Evolutionary conservation across 768 basidiomycete genomes (phyloP), one percentile per base, ranked within the genome.

Genomic region (Phallus indusiatus): DNA sequence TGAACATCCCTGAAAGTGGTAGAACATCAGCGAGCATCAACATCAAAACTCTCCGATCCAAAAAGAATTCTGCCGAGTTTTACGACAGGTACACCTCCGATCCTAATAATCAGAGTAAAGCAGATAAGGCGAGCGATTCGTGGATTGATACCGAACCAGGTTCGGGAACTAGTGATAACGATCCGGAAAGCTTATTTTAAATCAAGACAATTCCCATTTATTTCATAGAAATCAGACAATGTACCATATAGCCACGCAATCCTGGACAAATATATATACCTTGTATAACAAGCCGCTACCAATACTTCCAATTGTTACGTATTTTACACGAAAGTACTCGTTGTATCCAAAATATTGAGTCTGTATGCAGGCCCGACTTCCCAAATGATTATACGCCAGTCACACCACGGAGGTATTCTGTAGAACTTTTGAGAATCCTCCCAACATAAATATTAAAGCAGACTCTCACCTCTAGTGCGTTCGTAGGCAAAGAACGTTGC

Each of bases 401-500:
- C 14, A 20, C 35, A 14, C 36, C 9, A n/a, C 37, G 20, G 16
- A 59, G 49, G 24, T 51, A 59, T 24, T 59, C 57, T 59, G 47
- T 37, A 48, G n/a, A 18, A 21, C 9, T 18, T 34, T 2, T 56
- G 5, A 20, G 22, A 10, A 52, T 28, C 28, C 18, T 28, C 28
- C 8, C 36, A 35, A 35, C 1, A 3, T n/a, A 35, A 17, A 28
- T 24, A 54, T 34, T 21, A 10, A 17, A 10, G 33, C n/a, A 20
- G 28, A 28, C 7, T 28, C 50, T 33, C 46, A 64, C 63, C 72
- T 75, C 90, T 73, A 0, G 85, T 90, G 24, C 94, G 67, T 69
- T 96, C 93, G 66, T 88, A 96, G 0, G 88, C 88, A 11, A 89
- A 86, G 64, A 96, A 95, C 2, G 94, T 96, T 64, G 86, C 85